Base-by-base conservation (phyloP, 176 grass and related monocot genomes). In the Oropetium thomaeum region DNA sequence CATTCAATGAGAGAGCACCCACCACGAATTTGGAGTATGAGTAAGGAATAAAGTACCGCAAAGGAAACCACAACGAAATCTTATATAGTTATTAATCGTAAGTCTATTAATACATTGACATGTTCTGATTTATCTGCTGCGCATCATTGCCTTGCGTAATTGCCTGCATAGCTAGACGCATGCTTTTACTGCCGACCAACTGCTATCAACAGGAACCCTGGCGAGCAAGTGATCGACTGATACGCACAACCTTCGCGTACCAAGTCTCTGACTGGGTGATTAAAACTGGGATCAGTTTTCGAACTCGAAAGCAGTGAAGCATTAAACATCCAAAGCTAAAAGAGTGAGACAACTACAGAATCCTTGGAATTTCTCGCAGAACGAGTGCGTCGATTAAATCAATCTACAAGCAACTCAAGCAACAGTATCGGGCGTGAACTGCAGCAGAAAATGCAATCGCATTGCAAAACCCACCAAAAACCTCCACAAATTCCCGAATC, bases 391-490 rank as follows among this genome's bases (percentile, higher is more conserved):
- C 27, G 31, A 58, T 45, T 37, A 67, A 34, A 35, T 32, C 22
- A 71, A 48, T 67, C 23, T 44, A 79, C 32, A 17, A 41, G 58
- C 51, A 67, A 65, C 5, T 7, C 19, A 47, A 74, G 20, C 71
- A 33, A 61, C 20, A 57, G 35, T 27, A 4, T 4, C 26, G 3
- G 39, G 28, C 41, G 28, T 35, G 70, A 75, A 62, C 27, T 34
- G 58, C 20, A 33, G 25, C 28, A 34, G 7, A 5, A 22, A 43
- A 41, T 31, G 8, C 19, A 61, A 62, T 17, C 26, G 27, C 53
- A 28, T 8, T 64, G 31, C 41, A 80, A 64, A 81, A 64, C 78
- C 78, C 16, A 39, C 25, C 71, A 11, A 86, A 76, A 86, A 54
- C 71, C 69, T 59, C 62, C 33, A 16, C 51, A 20, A 42, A 19